These are phyloP conservation scores for Rhododendron simsii DNA, from an alignment of 148 eudicot genomes.

Conservation along the genomic window DNA sequence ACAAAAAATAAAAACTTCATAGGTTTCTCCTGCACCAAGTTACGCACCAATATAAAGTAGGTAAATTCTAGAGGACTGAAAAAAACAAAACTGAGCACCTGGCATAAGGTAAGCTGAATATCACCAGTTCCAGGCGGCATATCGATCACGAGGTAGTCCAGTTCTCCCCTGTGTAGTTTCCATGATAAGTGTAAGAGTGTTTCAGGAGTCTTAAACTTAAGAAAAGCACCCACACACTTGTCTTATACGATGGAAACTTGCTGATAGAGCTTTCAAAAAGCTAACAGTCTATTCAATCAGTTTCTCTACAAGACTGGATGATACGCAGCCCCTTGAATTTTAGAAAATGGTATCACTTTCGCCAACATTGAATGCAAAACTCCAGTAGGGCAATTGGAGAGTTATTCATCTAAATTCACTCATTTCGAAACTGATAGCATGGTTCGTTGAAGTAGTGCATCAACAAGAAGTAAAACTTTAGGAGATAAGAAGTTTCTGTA, in stretches of 20 bases:
- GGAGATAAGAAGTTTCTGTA: not conserved
- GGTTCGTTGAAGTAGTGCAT: not conserved
- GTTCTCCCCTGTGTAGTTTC: constrained; percentile 73
- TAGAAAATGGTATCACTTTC: not conserved
- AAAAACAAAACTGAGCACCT: constrained; percentile 44
- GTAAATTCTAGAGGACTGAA: not conserved
- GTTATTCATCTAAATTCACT: not conserved
- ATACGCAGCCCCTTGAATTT: not conserved
- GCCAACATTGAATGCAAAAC: not conserved
- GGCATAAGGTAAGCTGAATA: constrained; percentile 95
- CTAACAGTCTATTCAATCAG: not conserved
- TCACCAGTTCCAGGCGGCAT: constrained; percentile 99
- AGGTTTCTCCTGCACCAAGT: not conserved
- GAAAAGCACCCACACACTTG: not conserved
- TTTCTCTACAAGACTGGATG: not conserved
- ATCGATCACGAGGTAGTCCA: constrained; percentile 93
- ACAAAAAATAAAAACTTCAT: not conserved
- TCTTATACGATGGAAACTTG: not conserved
- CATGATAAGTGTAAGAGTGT: not conserved
- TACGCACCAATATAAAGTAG: not conserved
- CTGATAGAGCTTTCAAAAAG: not conserved
- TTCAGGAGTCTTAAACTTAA: not conserved
- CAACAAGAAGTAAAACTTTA: not conserved
- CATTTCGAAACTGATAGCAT: not conserved
- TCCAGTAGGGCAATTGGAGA: not conserved